Conservation (phyloP, 73 alveolate genomes). For the Vitrella brassicaformis region DNA sequence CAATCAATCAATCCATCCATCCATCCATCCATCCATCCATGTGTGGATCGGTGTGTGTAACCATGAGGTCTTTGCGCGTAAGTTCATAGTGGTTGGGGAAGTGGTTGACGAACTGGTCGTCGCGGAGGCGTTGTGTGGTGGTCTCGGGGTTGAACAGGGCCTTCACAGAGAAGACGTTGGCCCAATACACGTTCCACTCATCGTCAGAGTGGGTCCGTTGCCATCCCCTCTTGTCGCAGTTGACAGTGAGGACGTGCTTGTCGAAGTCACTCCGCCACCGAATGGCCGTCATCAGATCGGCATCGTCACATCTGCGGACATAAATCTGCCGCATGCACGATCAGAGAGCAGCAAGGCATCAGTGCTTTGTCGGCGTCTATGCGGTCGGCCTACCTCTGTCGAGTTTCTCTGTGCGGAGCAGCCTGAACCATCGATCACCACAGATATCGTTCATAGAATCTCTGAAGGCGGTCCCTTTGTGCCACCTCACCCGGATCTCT, state of each 20-base stretch:
- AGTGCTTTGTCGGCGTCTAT: too few relatives aligned
- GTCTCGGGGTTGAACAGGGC: constrained; percentile 15
- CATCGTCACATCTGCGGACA: background rate
- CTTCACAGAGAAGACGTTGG: constrained; percentile 1
- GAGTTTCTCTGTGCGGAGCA: too few relatives aligned
- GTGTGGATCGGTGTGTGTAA: too few relatives aligned
- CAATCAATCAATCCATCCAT: too few relatives aligned
- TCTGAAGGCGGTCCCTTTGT: too few relatives aligned
- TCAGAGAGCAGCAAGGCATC: too few relatives aligned
- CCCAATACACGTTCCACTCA: background rate
- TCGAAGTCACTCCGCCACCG: background rate
- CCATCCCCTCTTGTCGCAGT: background rate
- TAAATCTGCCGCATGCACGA: too few relatives aligned
- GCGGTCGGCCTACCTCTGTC: too few relatives aligned
- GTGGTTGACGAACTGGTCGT: constrained; percentile 82
- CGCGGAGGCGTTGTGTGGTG: constrained; percentile 6
- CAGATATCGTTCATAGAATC: too few relatives aligned
- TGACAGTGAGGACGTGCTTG: background rate
- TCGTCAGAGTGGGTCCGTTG: background rate
- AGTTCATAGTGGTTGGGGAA: constrained; percentile 99
- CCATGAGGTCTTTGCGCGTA: constrained; percentile 97
- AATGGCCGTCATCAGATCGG: background rate
- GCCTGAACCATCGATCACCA: too few relatives aligned
- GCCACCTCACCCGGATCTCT: too few relatives aligned
- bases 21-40: too few relatives aligned